phyloP scores from a whole-genome alignment of 2,329 filamentous ascomycete genomes.

The Cytospora schulzeri region DNA sequence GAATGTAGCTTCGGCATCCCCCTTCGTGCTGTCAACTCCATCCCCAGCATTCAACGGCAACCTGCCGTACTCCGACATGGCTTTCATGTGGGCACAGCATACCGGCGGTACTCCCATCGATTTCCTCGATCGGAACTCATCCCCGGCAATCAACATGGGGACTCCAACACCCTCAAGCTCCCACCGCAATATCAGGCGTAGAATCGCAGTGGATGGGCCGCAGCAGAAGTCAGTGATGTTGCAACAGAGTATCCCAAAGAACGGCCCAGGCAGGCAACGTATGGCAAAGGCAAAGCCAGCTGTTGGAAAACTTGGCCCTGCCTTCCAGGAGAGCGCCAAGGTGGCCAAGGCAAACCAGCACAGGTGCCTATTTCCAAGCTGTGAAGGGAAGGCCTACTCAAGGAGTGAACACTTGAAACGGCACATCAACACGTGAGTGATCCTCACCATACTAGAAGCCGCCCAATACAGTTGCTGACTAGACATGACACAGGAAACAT shows the following conservation, averaged over 20 bases:
- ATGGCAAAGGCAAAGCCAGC: constrained; percentile 20
- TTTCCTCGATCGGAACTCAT: constrained; percentile 22
- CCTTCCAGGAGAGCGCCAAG: constrained; percentile 16
- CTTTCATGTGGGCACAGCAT: constrained; percentile 25
- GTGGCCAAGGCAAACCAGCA: constrained; percentile 25
- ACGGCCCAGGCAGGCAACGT: constrained; percentile 14
- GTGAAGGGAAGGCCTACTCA: constrained; percentile 23
- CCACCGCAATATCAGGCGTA: constrained; percentile 21
- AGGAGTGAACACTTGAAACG: constrained; percentile 26
- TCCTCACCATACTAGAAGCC: too few relatives aligned
- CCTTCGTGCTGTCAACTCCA: constrained; percentile 22
- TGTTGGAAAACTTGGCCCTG: constrained; percentile 5
- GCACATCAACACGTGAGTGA: constrained; percentile 24
- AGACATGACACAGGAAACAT: constrained; percentile 7
- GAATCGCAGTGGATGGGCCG: constrained; percentile 24
- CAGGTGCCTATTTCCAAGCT: constrained; percentile 21
- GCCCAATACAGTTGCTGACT: background rate
- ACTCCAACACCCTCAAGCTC: constrained; percentile 22
- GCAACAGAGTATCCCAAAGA: constrained; percentile 23
- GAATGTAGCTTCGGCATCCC: constrained; percentile 4
- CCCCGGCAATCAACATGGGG: constrained; percentile 19
- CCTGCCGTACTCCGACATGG: constrained; percentile 18
- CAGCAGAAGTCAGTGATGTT: constrained; percentile 25
- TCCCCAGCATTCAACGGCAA: constrained; percentile 20
- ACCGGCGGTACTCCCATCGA: constrained; percentile 22